Percentiles rank a stretch among this genome's conserved stretches.
Conservation (phyloP, 208 protist genomes). For the Entamoeba histolytica region DNA sequence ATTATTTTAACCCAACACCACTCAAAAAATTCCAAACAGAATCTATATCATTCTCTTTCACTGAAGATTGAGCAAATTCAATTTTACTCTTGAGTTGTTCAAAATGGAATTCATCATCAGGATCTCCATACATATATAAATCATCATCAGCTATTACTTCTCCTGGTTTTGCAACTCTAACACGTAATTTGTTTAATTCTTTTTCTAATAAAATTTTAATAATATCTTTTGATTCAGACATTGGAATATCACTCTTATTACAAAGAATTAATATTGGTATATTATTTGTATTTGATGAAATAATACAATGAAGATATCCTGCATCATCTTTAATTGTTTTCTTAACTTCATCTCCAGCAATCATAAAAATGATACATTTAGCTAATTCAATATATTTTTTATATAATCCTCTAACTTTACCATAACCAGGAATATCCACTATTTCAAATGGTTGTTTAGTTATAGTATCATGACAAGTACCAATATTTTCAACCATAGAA, state of each 20-base stretch:
- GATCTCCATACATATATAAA: neutral
- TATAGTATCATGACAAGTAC: neutral
- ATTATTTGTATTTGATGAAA: neutral
- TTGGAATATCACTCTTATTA: neutral
- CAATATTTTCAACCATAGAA: neutral
- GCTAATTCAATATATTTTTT: neutral
- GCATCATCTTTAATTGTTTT: neutral
- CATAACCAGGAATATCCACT: neutral
- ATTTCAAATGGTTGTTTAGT: neutral
- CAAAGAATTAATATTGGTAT: neutral
- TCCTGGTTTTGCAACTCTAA: neutral
- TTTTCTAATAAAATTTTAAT: neutral
- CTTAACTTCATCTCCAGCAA: neutral
- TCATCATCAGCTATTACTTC: neutral
- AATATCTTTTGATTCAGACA: neutral
- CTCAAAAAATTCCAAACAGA: no score
- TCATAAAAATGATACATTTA: neutral
- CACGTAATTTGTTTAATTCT: neutral
- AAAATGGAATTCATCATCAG: neutral
- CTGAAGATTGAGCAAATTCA: neutral
- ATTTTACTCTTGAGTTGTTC: neutral
- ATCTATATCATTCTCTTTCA: neutral
- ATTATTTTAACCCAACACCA: no score
- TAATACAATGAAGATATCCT: neutral
- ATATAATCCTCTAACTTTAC: neutral